Base-by-base conservation (phyloP, 2,329 filamentous ascomycete genomes). In the Botrytis aclada region DNA sequence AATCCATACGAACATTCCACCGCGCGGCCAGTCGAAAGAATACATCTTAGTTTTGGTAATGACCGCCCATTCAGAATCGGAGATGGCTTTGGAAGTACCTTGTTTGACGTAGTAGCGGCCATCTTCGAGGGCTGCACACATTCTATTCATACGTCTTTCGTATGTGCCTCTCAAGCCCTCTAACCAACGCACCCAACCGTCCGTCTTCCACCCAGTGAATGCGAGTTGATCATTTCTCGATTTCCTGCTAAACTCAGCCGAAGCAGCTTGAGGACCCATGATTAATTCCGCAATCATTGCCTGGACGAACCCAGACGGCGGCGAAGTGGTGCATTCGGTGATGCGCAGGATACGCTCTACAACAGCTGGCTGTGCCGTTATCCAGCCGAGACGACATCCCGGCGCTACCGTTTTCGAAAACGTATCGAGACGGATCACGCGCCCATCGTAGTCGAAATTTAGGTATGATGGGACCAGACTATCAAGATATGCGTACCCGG, bases 401-500 rank as follows among this genome's bases (percentile, higher is more conserved):
- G 95, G 95, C 0, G 94, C 94, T 29, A 97, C 88, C 0, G 93
- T 97, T 84, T 98, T 98, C 79, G 93, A 96, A 82, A 98, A 98
- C 1, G 95, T 97, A 81, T 98, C 95, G 4, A 98, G 87, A 64
- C 95, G 91, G 73, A 98, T 87, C 60, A 98, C 95, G 51, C 95
- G 91, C 73, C 95, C 95, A 78, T 97, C 92, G 32, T 88, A 88
- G 80, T 98, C 95, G 72, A 98, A 81, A 75, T 87, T 91, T 61
- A 98, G 84, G 81, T 93, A 97, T 0, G 93, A 96, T 0, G 94
- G 94, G 5, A 91, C 89, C 18, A 98, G 88, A 3, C 91, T 93
- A 83, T 97, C 94, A 72, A 98, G 84, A 83, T 95, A 98, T 1
- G 87, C 84, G 78, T 90, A 95, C 16, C 93, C 93, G 0, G 90